These are phyloP conservation scores for Actinomucor elegans DNA, from an alignment of 371 early-diverging fungal species.

Conservation along the genomic window DNA sequence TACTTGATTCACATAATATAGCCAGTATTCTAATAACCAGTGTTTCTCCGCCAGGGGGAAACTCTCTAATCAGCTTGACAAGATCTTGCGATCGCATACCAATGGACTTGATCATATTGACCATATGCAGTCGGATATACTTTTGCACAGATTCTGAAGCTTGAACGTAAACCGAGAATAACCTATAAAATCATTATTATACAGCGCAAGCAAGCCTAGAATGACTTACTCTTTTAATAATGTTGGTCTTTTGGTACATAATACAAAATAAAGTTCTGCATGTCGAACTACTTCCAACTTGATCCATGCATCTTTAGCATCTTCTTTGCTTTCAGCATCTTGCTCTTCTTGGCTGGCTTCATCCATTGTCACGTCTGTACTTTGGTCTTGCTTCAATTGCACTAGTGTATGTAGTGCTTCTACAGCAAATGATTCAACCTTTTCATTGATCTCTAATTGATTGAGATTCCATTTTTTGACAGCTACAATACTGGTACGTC, in stretches of 20 bases:
- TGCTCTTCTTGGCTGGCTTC: background rate
- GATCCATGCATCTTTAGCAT: conserved; percentile 22
- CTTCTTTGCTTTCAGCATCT: conserved; percentile 1
- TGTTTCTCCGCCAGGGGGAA: conserved; percentile 76
- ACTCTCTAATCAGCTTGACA: conserved; percentile 59
- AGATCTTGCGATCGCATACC: conserved; percentile 65
- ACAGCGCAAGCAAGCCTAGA: background rate
- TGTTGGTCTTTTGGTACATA: conserved; percentile 42
- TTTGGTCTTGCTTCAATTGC: background rate
- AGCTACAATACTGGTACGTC: conserved; percentile 58
- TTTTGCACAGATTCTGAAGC: conserved; percentile 56
- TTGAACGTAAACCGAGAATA: conserved; percentile 57
- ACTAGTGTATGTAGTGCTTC: conserved; percentile 40
- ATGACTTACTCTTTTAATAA: conserved; percentile 39
- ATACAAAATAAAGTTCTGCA: conserved; percentile 42
- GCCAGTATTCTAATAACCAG: conserved; percentile 71
- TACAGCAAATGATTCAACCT: conserved; percentile 55
- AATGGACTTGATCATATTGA: conserved; percentile 74
- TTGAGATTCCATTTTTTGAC: conserved; percentile 65
- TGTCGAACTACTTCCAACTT: conserved; percentile 41
- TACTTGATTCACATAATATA: conserved; percentile 73
- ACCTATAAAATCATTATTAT: conserved; percentile 29
- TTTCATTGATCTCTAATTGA: conserved; percentile 43
- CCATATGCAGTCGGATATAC: conserved; percentile 64
- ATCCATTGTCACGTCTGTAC: conserved; percentile 2